A percentile compares a stretch with the other conserved stretches of the same genome.
Evolutionary conservation across 208 protist genomes (phyloP).

Genomic region (Trypanosoma melophagium): DNA sequence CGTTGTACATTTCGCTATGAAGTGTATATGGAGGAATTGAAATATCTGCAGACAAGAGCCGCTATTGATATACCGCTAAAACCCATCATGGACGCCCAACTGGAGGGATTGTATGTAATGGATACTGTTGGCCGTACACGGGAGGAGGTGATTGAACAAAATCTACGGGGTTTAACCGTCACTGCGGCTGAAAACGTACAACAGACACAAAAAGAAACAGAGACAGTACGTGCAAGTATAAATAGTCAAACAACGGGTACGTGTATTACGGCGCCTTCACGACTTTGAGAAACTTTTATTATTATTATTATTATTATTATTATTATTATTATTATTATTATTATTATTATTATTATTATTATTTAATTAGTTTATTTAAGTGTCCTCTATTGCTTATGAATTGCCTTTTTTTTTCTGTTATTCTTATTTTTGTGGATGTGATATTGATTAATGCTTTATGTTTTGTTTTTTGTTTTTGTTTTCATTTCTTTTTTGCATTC

Average conservation of each 20-base stretch:
- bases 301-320: no score
- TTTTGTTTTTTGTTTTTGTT: slow-evolving; percentile 16
- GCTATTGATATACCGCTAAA: slow-evolving; percentile 35
- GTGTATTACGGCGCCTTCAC: slow-evolving; percentile 11
- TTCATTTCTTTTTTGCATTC: no score
- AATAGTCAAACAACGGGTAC: no score
- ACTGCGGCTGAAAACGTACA: neutral
- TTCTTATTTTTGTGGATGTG: no score
- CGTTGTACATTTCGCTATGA: slow-evolving; percentile 93
- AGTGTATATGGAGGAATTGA: slow-evolving; percentile 86
- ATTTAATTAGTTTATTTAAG: no score
- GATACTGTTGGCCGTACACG: slow-evolving; percentile 50
- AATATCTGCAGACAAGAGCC: slow-evolving; percentile 61
- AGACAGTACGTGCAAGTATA: neutral
- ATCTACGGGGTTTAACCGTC: slow-evolving; percentile 5
- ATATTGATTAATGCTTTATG: no score
- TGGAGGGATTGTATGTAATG: slow-evolving; percentile 61
- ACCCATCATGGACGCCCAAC: slow-evolving; percentile 38
- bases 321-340: no score
- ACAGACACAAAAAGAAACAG: neutral
- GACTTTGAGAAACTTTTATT: neutral
- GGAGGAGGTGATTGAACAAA: slow-evolving; percentile 40
- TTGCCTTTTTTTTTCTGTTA: slow-evolving; percentile 5
- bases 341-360: no score
- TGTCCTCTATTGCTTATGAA: slow-evolving; percentile 1